Evolutionary conservation across 305 asterid genomes (phyloP), one percentile per base, ranked within the genome.

Genomic region (Ilex paraguariensis): DNA sequence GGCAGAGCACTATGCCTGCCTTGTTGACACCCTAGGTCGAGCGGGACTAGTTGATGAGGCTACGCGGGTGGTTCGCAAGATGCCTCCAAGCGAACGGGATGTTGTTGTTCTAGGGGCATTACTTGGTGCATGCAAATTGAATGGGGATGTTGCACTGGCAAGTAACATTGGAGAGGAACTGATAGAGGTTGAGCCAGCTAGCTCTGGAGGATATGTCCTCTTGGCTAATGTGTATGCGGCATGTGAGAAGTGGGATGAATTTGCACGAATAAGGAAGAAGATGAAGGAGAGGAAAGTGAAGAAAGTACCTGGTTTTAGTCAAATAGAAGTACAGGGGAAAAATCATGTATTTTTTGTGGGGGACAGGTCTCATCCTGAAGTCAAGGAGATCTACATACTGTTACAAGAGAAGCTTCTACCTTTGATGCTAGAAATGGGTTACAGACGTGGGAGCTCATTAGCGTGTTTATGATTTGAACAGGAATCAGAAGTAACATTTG

Each of bases 21-120:
- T 91, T 50, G 86, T 86, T 39, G 97, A 91, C 81, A 78, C 86
- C 69, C 81, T 91, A 7, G 96, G 95, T 53, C 78, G 97, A 32
- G 89, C 90, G 28, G 88, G 90, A 58, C 80, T 79, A 39, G 80
- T 91, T 49, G 60, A 74, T 10, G 95, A 91, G 74, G 96, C 97
- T 44, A 46, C 73, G 76, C 68, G 61, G 67, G 85, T 86, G 65
- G 77, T 86, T 31, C 45, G 48, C 39, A 78, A 75, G 69, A 87
- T 91, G 84, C 90, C 93, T 60, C 70, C 67, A 3, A 79, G 68
- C 52, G 87, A 87, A 72, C 75, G 64, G 57, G 95, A 86, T 73
- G 75, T 77, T 66, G 91, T 74, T 17, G 90, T 91, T 75, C 77
- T 86, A 54, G 93, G 95, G 57, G 81, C 95, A 31, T 68, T 91